Base-by-base conservation (phyloP, 2,329 filamentous ascomycete species). In the Paecilomyces fulvus region DNA sequence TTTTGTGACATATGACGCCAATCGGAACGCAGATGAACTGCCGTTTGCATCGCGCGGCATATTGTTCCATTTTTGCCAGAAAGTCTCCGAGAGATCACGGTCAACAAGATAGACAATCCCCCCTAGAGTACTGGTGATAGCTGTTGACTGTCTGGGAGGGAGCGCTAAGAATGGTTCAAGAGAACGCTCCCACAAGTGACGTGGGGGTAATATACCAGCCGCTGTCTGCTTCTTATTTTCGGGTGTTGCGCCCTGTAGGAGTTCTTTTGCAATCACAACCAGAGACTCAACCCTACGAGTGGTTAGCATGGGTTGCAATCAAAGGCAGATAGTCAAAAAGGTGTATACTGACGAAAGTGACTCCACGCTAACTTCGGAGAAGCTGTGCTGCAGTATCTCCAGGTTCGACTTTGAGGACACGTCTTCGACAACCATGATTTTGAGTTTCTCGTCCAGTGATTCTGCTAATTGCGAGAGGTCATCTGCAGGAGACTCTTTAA, bases 101-200 rank as follows among this genome's bases (percentile, higher is more conserved):
- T 74, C 68, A 0, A 87, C 77, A 2, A 96, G 73, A 61, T 87
- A 85, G 5, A 88, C 81, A 0, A 83, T 83, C 3, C 90, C 90
- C 0, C 83, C 84, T 6, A 96, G 76, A 23, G 80, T 80, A 65
- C 85, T 92, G 1, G 87, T 89, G 3, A 96, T 82, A 0, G 89
- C 83, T 2, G 95, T 73, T 0, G 89, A 85, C 4, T 82, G 77
- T 28, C 68, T 65, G 17, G 71, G 70, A 23, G 72, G 70, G 23
- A 72, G 59, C 37, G 65, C 64, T 43, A 75, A 71, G 56, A 90
- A 79, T 1, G 73, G 74, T 0, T 69, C 65, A 2, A 96, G 71
- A 12, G 88, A 81, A 12, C 77, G 63, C 63, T 80, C 78, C 91
- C 92, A 96, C 9, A 82, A 73, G 1, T 79, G 73, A 0, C 77